Evolutionary conservation across 257 asterid genomes (phyloP), one percentile per base, ranked within the genome.

Genomic region (Plectranthus barbatus): DNA sequence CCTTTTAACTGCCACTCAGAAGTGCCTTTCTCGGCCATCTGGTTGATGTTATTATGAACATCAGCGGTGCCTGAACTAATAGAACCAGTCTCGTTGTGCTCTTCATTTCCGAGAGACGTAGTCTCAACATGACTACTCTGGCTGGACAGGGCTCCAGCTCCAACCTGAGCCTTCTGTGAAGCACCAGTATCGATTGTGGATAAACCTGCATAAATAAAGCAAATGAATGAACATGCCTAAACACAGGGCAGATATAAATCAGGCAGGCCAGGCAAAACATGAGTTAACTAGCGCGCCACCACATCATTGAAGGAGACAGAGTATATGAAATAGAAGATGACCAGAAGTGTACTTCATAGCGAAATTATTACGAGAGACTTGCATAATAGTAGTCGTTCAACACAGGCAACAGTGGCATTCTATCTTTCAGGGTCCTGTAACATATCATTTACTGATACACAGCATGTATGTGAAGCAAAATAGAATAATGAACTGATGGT

Each of bases 1-100:
- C 99, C 88, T 74, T 92, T 89, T 29, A 67, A 65, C 78, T 76
- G 91, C 96, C 99, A 92, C 60, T 82, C 72, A 9, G 96, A 80
- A 59, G 95, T 70, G 44, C 81, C 83, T 69, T 81, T 85, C 68
- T 77, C 93, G 37, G 71, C 44, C 66, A 69, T 63, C 55, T 42
- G 75, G 79, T 58, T 72, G 36, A 75, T 64, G n/a, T n/a, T n/a
- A 55, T 53, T 37, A 41, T 58, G 77, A 69, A 66, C 52, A 53
- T 79, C 83, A 13, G 71, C 80, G 63, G 83, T 67, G 63, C 80
- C 87, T 19, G 92, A 88, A 69, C 86, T 77, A 50, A 85, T 81
- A 12, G 92, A 83, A 62, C 82, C 87, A 14, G 91, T 80, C 62
- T 84, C 95, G 26, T 79, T 76, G 62, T 71, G 83, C 74, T 83